A percentile compares a stretch with the other conserved stretches of the same genome.
phyloP scores from a whole-genome alignment of 1,284 basidiomycete genomes.

The Tilletia indica region DNA sequence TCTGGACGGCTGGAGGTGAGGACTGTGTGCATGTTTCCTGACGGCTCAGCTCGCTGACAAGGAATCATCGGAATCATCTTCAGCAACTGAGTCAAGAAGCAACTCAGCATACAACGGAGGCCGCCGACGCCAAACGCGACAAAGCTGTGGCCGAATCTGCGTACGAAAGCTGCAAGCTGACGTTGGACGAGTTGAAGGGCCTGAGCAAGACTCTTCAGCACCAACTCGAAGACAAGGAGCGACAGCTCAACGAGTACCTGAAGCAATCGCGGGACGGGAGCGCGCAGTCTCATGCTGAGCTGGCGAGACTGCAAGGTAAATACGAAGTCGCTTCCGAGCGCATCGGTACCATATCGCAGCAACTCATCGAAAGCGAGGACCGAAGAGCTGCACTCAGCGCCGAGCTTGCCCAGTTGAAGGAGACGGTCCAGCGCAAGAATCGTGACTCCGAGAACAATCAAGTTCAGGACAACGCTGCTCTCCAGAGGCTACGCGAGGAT shows the following conservation, averaged over 20 bases:
- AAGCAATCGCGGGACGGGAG: neutral
- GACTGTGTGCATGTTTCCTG: neutral
- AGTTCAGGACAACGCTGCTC: neutral
- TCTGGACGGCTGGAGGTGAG: conserved; percentile 1
- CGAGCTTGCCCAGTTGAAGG: conserved; percentile 5
- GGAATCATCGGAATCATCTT: neutral
- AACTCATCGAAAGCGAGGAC: conserved; percentile 11
- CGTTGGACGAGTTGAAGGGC: conserved; percentile 83
- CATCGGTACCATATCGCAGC: neutral
- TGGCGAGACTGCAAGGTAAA: conserved; percentile 4
- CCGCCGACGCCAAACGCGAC: neutral
- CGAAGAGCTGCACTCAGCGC: neutral
- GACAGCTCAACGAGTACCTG: conserved; percentile 15
- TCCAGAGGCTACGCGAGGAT: neutral
- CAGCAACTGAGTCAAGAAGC: conserved; percentile 13
- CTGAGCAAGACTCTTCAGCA: conserved; percentile 58
- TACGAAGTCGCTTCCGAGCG: conserved; percentile 9
- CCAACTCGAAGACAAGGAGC: conserved; percentile 12
- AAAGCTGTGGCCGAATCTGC: conserved; percentile 67
- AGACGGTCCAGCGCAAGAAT: neutral
- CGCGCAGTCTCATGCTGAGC: neutral
- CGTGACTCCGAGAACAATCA: neutral
- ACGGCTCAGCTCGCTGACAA: neutral
- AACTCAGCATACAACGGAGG: neutral
- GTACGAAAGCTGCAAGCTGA: conserved; percentile 70